Base-by-base conservation (phyloP, 176 grass and related monocot genomes). In the Aegilops longissima region DNA sequence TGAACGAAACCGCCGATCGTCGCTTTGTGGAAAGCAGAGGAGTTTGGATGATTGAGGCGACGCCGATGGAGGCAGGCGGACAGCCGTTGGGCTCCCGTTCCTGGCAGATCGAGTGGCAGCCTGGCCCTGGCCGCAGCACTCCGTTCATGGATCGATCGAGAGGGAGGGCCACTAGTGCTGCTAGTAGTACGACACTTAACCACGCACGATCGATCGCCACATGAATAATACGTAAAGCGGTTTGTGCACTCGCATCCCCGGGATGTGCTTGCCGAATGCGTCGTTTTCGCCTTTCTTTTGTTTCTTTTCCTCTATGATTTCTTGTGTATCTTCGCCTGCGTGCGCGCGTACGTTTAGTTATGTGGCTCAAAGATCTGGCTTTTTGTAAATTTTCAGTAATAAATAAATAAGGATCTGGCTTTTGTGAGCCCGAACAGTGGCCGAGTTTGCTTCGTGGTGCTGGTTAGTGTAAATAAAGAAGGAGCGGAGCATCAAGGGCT, bases 401-500 rank as follows among this genome's bases (percentile, higher is more conserved):
- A 13, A 45, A 45, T 45, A 3, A n/a, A 52, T 13, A 58, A 54
- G 84, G 76, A 69, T 84, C 68, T 68, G 11, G 31, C 68, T 61
- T 91, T 90, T 80, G 25, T 33, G 66, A 67, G 45, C 58, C 14
- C 10, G 18, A 87, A 87, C 74, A 83, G 89, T 87, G 80, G 24
- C 12, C 0, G 2, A 29, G 13, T 61, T 82, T 64, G 73, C 17
- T 76, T 49, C 56, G 73, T 76, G 44, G 12, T 76, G 23, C 13
- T 29, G 18, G 45, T 68, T 70, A 5, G 31, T 18, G 34, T 73
- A 5, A 73, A 7, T 54, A 54, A 54, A 54, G 51, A 17, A 66
- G 45, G 21, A 69, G 3, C 70, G 8, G 83, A 17, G 70, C 70
- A 74, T 73, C 66, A 34, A 11, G 20, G 74, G 34, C 44, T 52